Conservation (phyloP, 164 flowering plant genomes). For the Vitis amurensis region DNA sequence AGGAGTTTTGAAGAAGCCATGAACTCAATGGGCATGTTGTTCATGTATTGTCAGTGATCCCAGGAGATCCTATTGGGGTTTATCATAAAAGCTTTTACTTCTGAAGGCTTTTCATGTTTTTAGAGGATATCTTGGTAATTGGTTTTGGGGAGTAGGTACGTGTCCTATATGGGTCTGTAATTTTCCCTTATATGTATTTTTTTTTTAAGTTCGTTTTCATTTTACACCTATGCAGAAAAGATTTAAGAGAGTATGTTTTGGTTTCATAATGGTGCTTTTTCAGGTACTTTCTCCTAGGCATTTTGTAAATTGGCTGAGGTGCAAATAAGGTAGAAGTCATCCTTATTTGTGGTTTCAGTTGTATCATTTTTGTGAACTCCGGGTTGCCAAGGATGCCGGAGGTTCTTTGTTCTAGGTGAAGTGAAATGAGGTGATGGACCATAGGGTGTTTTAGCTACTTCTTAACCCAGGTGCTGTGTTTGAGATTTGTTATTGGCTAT, state of each 20-base stretch:
- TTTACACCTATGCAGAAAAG: slow-evolving; percentile 14
- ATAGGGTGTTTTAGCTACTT: too few relatives aligned
- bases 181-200: slow-evolving; percentile 5
- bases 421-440: too few relatives aligned
- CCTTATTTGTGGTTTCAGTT: too few relatives aligned
- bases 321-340: too few relatives aligned
- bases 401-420: too few relatives aligned
- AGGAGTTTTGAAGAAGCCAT: slow-evolving; percentile 35
- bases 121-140: slow-evolving; percentile 18
- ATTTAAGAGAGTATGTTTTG: slow-evolving; percentile 14
- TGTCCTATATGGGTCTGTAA: slow-evolving; percentile 26
- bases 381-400: too few relatives aligned
- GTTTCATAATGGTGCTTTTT: neutral
- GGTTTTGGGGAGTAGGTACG: slow-evolving; percentile 26
- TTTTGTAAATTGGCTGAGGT: neutral
- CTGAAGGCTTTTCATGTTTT: slow-evolving; percentile 15
- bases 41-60: slow-evolving; percentile 9
- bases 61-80: slow-evolving; percentile 11
- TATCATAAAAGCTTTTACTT: slow-evolving; percentile 15
- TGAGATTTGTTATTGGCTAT: too few relatives aligned
- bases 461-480: too few relatives aligned
- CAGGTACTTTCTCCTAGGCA: neutral
- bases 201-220: slow-evolving; percentile 30
- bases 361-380: too few relatives aligned
- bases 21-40: slow-evolving; percentile 6